Conservation (phyloP, 169 alveolate species). For the Fabrea salina region DNA sequence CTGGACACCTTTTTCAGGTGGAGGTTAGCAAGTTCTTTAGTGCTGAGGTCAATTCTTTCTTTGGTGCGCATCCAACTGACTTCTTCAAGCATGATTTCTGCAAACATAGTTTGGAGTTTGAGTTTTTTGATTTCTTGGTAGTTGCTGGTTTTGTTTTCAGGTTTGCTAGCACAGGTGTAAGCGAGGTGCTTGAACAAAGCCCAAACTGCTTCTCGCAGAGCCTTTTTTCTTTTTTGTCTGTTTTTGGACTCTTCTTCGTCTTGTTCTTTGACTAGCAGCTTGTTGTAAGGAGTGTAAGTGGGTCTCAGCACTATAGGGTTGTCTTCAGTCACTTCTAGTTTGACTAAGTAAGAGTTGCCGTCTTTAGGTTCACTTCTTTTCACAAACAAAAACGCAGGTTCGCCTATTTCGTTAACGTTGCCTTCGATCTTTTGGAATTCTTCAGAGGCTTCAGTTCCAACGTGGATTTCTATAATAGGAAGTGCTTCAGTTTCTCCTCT, state of each 20-base stretch:
- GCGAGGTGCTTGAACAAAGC: background rate
- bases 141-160: background rate
- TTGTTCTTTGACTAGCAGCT: constrained; percentile 6
- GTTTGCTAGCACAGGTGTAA: constrained; percentile 18
- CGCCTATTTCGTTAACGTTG: constrained; percentile 10
- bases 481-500: background rate
- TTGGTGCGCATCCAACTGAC: constrained; percentile 8
- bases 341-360: background rate
- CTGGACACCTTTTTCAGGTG: background rate
- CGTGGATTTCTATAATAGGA: background rate
- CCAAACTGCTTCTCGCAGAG: constrained; percentile 18
- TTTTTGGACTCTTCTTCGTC: background rate
- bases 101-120: constrained; percentile 13
- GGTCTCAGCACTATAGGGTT: constrained; percentile 6
- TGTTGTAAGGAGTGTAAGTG: background rate
- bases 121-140: background rate
- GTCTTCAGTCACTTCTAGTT: constrained; percentile 24
- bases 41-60: constrained; percentile 23
- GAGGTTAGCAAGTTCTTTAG: background rate
- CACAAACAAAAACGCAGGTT: background rate
- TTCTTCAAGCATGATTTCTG: constrained; percentile 7
- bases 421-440: constrained; percentile 4
- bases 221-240: background rate
- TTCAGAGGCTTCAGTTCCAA: background rate
- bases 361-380: constrained; percentile 26